A percentile compares a stretch with the other conserved stretches of the same genome.
Evolutionary conservation across 805 yeast genomes (phyloP).

Genomic region (Torulaspora gathmanii): DNA sequence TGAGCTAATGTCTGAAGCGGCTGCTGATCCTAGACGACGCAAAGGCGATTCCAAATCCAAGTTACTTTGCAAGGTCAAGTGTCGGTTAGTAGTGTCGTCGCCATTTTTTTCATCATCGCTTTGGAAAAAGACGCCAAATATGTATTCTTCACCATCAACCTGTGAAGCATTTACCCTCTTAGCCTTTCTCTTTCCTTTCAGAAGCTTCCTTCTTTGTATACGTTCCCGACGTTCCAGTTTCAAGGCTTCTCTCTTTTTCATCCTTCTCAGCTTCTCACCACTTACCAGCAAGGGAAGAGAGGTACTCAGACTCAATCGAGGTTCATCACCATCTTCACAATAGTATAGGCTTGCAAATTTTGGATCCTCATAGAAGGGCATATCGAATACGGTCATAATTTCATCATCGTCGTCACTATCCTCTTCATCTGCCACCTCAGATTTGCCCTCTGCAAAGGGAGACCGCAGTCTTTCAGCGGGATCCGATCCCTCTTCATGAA

Average conservation of each 20-base stretch:
- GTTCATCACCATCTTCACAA: constrained; percentile 34
- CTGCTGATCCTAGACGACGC: constrained; percentile 22
- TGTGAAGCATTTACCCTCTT: constrained; percentile 33
- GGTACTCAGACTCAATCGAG: constrained; percentile 33
- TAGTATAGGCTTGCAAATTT: constrained; percentile 34
- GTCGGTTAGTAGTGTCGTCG: constrained; percentile 1
- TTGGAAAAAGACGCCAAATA: constrained; percentile 34
- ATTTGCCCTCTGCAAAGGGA: constrained; percentile 6
- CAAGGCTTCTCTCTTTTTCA: constrained; percentile 29
- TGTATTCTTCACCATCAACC: constrained; percentile 37
- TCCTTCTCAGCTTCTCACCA: constrained; percentile 28
- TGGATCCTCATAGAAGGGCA: constrained; percentile 42
- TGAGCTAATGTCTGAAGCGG: constrained; percentile 25
- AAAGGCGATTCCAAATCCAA: constrained; percentile 23
- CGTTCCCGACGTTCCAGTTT: constrained; percentile 31
- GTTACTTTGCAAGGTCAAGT: constrained; percentile 9
- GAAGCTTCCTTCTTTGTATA: constrained; percentile 27
- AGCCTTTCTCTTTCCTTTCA: constrained; percentile 19
- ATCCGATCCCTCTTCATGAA: constrained; percentile 33
- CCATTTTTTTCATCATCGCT: constrained; percentile 28
- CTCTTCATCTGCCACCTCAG: constrained; percentile 22
- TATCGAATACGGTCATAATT: constrained; percentile 35
- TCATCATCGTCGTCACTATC: constrained; percentile 34
- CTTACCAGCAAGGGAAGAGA: constrained; percentile 32
- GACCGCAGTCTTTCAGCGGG: constrained; percentile 23